Evolutionary conservation across 495 filamentous ascomycete genomes (phyloP).

Genomic region (Aspergillus kassunensis): DNA sequence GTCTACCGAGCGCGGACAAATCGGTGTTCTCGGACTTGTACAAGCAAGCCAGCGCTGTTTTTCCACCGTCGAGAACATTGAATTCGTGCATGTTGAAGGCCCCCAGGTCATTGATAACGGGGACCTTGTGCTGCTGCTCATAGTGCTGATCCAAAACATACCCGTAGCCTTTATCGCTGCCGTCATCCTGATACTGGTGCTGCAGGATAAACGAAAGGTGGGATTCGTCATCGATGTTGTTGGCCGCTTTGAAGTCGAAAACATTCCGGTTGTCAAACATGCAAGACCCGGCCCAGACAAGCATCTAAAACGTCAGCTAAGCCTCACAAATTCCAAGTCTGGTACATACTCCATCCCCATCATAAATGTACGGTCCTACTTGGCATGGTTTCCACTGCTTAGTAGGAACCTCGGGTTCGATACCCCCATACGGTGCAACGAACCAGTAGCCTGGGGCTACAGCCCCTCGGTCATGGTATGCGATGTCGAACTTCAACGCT

Average conservation of each 20-base stretch:
- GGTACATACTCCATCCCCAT: conserved; percentile 31
- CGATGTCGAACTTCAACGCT: conserved; percentile 28
- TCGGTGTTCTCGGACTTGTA: conserved; percentile 42
- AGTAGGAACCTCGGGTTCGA: conserved; percentile 26
- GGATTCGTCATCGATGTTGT: conserved; percentile 33
- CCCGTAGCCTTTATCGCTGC: conserved; percentile 29
- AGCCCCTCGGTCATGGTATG: conserved; percentile 24
- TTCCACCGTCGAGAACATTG: conserved; percentile 38
- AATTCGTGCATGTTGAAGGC: conserved; percentile 52
- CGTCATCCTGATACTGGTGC: conserved; percentile 31
- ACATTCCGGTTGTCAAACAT: conserved; percentile 34
- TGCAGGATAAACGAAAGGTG: conserved; percentile 48
- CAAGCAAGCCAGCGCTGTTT: conserved; percentile 43
- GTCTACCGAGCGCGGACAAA: conserved; percentile 42
- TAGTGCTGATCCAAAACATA: conserved; percentile 35
- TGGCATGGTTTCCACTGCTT: conserved; percentile 37
- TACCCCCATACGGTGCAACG: conserved; percentile 38
- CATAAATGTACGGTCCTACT: conserved; percentile 44
- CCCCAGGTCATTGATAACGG: conserved; percentile 34
- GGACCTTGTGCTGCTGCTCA: conserved; percentile 31
- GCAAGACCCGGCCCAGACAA: conserved; percentile 40
- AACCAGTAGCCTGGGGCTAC: conserved; percentile 37
- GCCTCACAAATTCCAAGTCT: background rate
- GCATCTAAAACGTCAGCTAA: conserved; percentile 21
- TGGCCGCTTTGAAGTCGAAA: conserved; percentile 39